These are phyloP conservation scores for Tricholoma hemisulphureum DNA, from an alignment of 768 basidiomycete genomes.

Conservation along the genomic window DNA sequence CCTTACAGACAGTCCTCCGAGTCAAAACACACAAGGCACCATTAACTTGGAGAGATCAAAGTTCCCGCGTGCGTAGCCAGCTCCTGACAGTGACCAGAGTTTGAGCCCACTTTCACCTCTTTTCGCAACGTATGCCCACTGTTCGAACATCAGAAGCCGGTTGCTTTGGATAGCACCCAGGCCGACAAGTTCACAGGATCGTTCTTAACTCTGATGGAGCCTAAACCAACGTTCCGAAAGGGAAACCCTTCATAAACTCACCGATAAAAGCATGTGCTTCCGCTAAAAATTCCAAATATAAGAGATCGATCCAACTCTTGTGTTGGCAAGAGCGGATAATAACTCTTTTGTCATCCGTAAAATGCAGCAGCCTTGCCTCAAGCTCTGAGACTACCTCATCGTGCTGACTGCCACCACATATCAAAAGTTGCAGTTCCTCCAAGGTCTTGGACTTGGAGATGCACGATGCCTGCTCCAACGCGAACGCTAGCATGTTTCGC, in stretches of 20 bases:
- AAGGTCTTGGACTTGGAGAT: slow-evolving; percentile 22
- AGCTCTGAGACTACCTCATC: not conserved
- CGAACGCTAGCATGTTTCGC: slow-evolving; percentile 15
- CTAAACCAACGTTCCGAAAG: too few species aligned
- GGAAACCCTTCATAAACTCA: not conserved
- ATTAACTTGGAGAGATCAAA: slow-evolving; percentile 83
- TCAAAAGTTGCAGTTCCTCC: slow-evolving; percentile 27
- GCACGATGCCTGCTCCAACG: slow-evolving; percentile 29
- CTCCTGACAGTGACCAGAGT: slow-evolving; percentile 4
- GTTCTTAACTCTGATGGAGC: not conserved
- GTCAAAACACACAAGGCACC: slow-evolving; percentile 76
- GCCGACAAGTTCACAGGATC: not conserved
- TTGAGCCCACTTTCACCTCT: too few species aligned
- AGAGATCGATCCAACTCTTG: not conserved
- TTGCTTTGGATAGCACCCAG: too few species aligned
- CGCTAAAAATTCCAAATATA: not conserved
- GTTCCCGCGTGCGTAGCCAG: slow-evolving; percentile 75
- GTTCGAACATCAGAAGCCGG: too few species aligned
- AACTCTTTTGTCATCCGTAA: not conserved
- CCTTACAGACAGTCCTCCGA: too few species aligned
- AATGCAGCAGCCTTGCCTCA: not conserved
- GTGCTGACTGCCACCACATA: slow-evolving; percentile 9
- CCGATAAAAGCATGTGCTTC: not conserved
- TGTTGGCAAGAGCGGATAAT: not conserved
- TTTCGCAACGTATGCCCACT: too few species aligned